Base-by-base conservation (phyloP, 2,329 filamentous ascomycete genomes). In the Fusarium agapanthi region DNA sequence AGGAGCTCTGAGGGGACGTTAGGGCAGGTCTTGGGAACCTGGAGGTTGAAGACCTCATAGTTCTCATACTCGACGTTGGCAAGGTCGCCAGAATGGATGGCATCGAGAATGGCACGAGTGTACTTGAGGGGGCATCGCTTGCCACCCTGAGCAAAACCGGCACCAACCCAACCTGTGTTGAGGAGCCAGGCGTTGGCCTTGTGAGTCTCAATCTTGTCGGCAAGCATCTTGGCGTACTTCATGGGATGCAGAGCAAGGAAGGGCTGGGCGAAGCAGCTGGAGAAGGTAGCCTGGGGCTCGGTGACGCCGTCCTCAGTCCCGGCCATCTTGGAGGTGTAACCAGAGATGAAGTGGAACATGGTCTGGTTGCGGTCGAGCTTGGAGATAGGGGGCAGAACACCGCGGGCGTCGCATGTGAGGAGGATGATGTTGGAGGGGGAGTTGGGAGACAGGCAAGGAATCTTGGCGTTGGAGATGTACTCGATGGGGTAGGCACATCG, bases 261-360 rank as follows among this genome's bases (percentile, higher is more conserved):
- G 71, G 96, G 96, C 87, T 99, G 96, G 63, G 96, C 96, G 86
- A 99, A 99, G 91, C 96, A 99, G 59, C 95, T 97, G 32, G 95
- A 98, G 91, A 99, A 99, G 80, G 96, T 99, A 30, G 96, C 96
- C 86, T 98, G 94, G 74, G 96, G 96, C 86, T 99, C 96, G 15
- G 93, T 97, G 75, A 99, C 91, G 80, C 96, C 96, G 75, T 98
- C 94, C 87, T 99, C 96, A 38, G 96, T 99, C 80, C 96, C 96
- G 75, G 96, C 96, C 96, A 99, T 99, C 92, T 99, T 99, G 81
- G 95, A 98, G 74, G 96, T 99, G 89, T 99, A 99, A 78, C 96
- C 96, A 24, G 94, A 97, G 86, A 99, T 99, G 91, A 99, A 99
- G 89, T 99, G 96, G 92, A 98, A 99, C 95, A 99, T 98, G 84